Evolutionary conservation across 2,329 filamentous ascomycete species (phyloP).

Genomic region (Diaporthe humulicola): DNA sequence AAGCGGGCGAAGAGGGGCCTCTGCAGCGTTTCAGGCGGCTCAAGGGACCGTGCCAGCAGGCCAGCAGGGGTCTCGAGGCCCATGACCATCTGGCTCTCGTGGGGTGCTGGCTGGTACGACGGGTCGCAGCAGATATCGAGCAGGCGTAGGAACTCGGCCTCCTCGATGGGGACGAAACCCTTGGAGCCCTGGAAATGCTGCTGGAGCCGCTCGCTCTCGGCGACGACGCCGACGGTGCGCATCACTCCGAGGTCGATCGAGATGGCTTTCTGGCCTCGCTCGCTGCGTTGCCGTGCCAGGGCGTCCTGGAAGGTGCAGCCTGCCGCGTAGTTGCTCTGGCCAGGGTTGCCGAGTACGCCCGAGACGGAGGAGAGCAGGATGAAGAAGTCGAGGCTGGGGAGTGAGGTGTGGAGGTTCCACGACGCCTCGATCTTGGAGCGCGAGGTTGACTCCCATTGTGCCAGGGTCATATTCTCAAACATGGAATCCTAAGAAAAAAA

Average conservation of each 20-base stretch:
- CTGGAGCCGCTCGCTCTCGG: conserved; percentile 39
- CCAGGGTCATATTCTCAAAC: conserved; percentile 17
- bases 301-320: conserved; percentile 51
- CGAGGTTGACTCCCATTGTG: conserved; percentile 35
- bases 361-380: conserved; percentile 46
- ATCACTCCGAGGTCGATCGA: conserved; percentile 45
- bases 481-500: neutral
- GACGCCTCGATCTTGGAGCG: conserved; percentile 35
- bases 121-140: conserved; percentile 41
- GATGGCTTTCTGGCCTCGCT: conserved; percentile 35
- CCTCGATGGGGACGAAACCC: conserved; percentile 42
- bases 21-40: conserved; percentile 31
- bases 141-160: conserved; percentile 44
- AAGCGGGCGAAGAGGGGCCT: conserved; percentile 38
- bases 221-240: conserved; percentile 42
- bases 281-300: conserved; percentile 42
- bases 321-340: conserved; percentile 48
- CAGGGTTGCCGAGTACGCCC: conserved; percentile 43
- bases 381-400: conserved; percentile 48
- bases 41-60: conserved; percentile 33
- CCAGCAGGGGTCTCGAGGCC: conserved; percentile 42
- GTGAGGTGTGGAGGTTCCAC: conserved; percentile 43
- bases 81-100: conserved; percentile 37
- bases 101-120: neutral
- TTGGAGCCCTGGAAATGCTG: conserved; percentile 31